phyloP scores from a whole-genome alignment of 2,329 filamentous ascomycete species.

The Fusarium buxicola region DNA sequence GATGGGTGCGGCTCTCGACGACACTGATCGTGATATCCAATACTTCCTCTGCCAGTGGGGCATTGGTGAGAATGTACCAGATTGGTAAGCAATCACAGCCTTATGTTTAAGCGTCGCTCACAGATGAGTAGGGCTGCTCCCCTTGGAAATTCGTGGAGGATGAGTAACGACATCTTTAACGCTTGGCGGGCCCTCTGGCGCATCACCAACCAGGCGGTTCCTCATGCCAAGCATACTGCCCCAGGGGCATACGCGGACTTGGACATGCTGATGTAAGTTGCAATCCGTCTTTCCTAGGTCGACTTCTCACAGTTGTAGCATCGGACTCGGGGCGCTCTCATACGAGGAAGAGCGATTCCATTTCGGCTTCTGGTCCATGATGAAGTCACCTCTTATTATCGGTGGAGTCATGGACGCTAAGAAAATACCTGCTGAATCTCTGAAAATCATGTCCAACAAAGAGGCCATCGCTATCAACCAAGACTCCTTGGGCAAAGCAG shows the following conservation, averaged over 20 bases:
- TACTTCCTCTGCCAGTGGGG: conserved; percentile 68
- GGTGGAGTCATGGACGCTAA: conserved; percentile 56
- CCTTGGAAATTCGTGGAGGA: conserved; percentile 61
- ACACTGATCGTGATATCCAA: conserved; percentile 55
- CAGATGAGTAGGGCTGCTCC: conserved; percentile 50
- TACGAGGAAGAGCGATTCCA: conserved; percentile 62
- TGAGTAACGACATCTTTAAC: conserved; percentile 66
- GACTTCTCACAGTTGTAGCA: conserved; percentile 41
- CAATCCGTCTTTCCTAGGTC: rapidly evolving
- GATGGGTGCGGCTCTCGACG: conserved; percentile 58
- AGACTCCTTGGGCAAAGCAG: conserved; percentile 63
- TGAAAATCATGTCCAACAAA: conserved; percentile 60
- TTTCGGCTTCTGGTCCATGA: conserved; percentile 64
- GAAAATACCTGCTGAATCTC: conserved; percentile 53
- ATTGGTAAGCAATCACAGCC: conserved; percentile 48
- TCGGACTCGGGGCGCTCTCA: conserved; percentile 60
- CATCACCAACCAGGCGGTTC: conserved; percentile 63
- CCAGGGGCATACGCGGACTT: conserved; percentile 63
- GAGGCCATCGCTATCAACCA: conserved; percentile 70
- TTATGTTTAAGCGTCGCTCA: neutral
- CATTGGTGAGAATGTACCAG: conserved; percentile 58
- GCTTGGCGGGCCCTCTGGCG: conserved; percentile 63
- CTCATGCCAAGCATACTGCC: conserved; percentile 57
- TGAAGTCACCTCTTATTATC: conserved; percentile 63
- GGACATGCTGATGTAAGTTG: conserved; percentile 62